These are phyloP conservation scores for Gentiana macrophylla DNA, from an alignment of 257 asterid genomes.

Conservation along the genomic window DNA sequence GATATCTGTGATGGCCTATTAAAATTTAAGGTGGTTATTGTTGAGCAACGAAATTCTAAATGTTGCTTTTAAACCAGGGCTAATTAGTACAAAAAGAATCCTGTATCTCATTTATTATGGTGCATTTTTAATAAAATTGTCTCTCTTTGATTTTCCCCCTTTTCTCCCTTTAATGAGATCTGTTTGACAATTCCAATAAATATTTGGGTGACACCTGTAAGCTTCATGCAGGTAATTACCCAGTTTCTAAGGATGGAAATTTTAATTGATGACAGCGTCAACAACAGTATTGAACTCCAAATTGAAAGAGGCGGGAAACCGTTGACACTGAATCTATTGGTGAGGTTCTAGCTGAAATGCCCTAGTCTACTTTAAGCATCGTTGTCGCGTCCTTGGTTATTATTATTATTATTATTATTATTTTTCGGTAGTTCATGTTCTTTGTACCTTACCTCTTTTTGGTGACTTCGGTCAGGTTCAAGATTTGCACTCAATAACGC, in stretches of 20 bases:
- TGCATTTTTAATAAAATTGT: background rate
- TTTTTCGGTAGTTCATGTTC: no score
- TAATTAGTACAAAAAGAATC: no score
- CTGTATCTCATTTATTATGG: background rate
- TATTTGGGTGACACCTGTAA: conserved; percentile 15
- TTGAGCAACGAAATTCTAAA: no score
- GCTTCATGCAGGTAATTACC: conserved; percentile 65
- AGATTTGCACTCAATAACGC: conserved; percentile 89
- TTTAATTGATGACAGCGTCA: conserved; percentile 81
- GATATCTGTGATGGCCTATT: no score
- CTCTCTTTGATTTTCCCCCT: background rate
- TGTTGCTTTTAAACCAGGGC: no score
- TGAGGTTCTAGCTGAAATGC: conserved; percentile 21
- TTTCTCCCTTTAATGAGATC: background rate
- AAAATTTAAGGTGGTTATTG: no score
- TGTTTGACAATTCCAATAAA: conserved; percentile 4
- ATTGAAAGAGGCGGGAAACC: conserved; percentile 97
- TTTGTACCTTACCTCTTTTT: conserved; percentile 3
- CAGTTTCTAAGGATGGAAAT: conserved; percentile 89
- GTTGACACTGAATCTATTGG: conserved; percentile 60
- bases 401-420: no score
- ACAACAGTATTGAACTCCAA: conserved; percentile 65
- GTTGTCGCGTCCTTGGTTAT: no score
- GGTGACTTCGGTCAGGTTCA: conserved; percentile 57
- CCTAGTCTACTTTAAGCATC: background rate